Evolutionary conservation across 495 filamentous ascomycete species (phyloP).

Genomic region (Tricharina praecox): DNA sequence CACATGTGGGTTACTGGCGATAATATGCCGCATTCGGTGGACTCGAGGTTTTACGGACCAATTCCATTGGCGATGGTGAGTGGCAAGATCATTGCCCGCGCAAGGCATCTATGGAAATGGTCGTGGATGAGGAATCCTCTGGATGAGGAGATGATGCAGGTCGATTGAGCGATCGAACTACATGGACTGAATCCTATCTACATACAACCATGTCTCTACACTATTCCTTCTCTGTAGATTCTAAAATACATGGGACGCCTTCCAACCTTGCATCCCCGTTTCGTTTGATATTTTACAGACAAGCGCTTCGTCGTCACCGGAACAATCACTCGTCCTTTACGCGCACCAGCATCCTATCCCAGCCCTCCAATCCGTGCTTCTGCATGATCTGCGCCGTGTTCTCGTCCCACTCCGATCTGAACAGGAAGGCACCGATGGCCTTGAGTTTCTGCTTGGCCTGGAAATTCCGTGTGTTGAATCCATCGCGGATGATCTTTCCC

Average conservation of each 20-base stretch:
- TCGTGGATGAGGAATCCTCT: slow-evolving; percentile 4
- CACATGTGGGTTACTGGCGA: slow-evolving; percentile 83
- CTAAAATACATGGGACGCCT: slow-evolving; percentile 7
- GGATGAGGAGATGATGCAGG: no score
- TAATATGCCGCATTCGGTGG: slow-evolving; percentile 63
- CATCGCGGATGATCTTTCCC: slow-evolving; percentile 37
- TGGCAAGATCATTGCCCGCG: slow-evolving; percentile 46
- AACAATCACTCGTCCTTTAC: neutral
- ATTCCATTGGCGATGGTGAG: slow-evolving; percentile 67
- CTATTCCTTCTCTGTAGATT: neutral
- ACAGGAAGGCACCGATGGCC: slow-evolving; percentile 68
- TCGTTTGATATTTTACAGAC: neutral
- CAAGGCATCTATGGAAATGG: slow-evolving; percentile 3
- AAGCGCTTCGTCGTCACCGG: neutral
- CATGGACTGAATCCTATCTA: no score
- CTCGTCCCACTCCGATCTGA: slow-evolving; percentile 80
- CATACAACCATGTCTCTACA: no score
- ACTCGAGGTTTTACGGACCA: slow-evolving; percentile 74
- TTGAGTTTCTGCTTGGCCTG: slow-evolving; percentile 47
- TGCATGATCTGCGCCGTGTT: slow-evolving; percentile 72
- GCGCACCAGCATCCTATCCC: slow-evolving; percentile 68
- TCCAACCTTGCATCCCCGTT: no score
- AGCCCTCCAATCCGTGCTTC: slow-evolving; percentile 51
- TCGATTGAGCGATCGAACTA: no score
- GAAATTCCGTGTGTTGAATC: slow-evolving; percentile 55